phyloP scores from a whole-genome alignment of 2,329 filamentous ascomycete genomes.

The Cercospora nicotianae region DNA sequence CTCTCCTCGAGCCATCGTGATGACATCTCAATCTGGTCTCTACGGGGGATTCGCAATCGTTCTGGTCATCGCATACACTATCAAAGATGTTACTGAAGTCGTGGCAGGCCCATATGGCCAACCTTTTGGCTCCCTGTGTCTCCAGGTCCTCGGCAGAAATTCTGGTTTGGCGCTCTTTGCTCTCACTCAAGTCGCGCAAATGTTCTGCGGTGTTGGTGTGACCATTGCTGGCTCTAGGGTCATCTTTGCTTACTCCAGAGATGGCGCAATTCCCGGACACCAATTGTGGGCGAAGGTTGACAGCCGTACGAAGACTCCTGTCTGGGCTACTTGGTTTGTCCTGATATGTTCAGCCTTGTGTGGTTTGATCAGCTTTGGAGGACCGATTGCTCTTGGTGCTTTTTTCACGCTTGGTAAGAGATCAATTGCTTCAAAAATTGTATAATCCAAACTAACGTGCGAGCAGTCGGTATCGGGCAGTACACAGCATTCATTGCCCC shows the following conservation, averaged over 20 bases:
- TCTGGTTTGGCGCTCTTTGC: slow-evolving; percentile 38
- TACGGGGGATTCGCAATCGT: slow-evolving; percentile 35
- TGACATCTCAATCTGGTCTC: slow-evolving; percentile 36
- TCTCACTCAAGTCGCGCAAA: slow-evolving; percentile 37
- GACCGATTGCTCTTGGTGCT: slow-evolving; percentile 36
- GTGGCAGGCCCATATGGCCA: slow-evolving; percentile 37
- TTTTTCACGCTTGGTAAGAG: slow-evolving; percentile 36
- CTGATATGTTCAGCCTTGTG: slow-evolving; percentile 32
- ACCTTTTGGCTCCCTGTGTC: slow-evolving; percentile 36
- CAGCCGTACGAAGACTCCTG: slow-evolving; percentile 34
- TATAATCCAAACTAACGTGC: not conserved
- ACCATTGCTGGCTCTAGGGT: slow-evolving; percentile 36
- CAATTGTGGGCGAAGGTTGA: slow-evolving; percentile 35
- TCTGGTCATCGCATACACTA: slow-evolving; percentile 37
- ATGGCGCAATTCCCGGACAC: slow-evolving; percentile 34
- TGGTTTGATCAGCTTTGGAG: slow-evolving; percentile 35
- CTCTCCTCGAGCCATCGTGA: slow-evolving; percentile 37
- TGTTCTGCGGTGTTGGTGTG: slow-evolving; percentile 37
- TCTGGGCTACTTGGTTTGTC: slow-evolving; percentile 37
- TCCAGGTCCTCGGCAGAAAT: slow-evolving; percentile 37
- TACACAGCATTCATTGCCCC: slow-evolving; percentile 34
- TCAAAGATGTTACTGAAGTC: slow-evolving; percentile 36
- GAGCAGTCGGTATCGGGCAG: slow-evolving; percentile 19
- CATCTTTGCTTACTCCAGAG: slow-evolving; percentile 37
- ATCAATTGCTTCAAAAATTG: not conserved